phyloP scores from a whole-genome alignment of 306 rosid genomes.

The Mimosa bimucronata region DNA sequence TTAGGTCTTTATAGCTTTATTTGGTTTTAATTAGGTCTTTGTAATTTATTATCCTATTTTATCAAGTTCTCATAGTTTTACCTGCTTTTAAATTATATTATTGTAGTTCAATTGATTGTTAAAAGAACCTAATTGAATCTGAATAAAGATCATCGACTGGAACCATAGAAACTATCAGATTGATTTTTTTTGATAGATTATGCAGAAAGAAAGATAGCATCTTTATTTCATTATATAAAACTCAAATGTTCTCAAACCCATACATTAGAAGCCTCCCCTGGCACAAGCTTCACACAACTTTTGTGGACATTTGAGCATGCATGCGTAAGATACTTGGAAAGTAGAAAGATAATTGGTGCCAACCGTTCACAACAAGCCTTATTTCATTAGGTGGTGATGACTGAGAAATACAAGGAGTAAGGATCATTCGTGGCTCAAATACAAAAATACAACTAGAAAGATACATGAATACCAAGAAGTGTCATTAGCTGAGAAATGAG shows the following conservation, averaged over 20 bases:
- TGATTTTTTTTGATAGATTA: too few relatives aligned
- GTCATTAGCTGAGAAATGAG: conserved; percentile 18
- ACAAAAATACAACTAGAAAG: background rate
- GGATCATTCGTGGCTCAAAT: background rate
- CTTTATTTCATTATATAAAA: background rate
- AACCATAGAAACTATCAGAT: too few relatives aligned
- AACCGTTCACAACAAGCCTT: background rate
- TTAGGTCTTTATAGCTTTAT: too few relatives aligned
- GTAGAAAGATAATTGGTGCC: conserved; percentile 45
- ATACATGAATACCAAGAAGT: conserved; percentile 10
- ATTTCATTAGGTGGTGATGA: background rate
- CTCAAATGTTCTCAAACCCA: background rate
- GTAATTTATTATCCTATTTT: too few relatives aligned
- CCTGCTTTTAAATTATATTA: too few relatives aligned
- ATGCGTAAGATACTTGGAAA: background rate
- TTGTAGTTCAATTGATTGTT: too few relatives aligned
- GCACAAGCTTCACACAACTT: background rate
- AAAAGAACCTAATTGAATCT: too few relatives aligned
- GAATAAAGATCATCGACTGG: too few relatives aligned
- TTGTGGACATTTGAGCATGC: background rate
- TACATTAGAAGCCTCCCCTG: conserved; percentile 1
- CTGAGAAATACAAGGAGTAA: too few relatives aligned
- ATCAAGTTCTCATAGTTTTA: too few relatives aligned
- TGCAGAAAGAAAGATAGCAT: background rate
- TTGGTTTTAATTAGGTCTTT: too few relatives aligned